Evolutionary conservation across 2,329 filamentous ascomycete species (phyloP), one percentile per base, ranked within the genome.

Genomic region (Pseudocercospora crystallina): DNA sequence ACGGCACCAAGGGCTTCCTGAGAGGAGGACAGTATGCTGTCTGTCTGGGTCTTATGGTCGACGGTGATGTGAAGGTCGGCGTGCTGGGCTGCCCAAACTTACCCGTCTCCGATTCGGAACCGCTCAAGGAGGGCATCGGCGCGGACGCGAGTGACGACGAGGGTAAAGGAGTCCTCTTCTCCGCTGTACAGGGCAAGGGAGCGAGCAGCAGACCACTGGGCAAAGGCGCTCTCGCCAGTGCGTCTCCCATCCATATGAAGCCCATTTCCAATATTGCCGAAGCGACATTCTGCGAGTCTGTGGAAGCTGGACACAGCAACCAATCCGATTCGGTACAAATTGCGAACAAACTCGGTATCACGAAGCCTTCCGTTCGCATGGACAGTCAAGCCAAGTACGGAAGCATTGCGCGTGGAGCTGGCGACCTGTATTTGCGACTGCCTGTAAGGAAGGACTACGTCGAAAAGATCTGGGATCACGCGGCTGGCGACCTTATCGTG

Each of bases 381-480:
- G 94, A 99, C 75, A 95, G 89, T 45, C 94, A 99, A 74, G 92
- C 94, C 63, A 99, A 99, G 74, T 99, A 99, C 73, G 92, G 86
- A 56, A 94, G 89, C 32, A 95, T 99, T 68, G 94, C 94, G 32
- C 81, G 94, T 57, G 94, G 94, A 39, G 90, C 91, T 5, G 94
- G 91, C 43, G 94, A 99, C 67, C 85, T 99, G 59, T 99, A 99
- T 74, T 80, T 99, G 51, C 83, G 95, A 47, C 76, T 99, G 51
- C 94, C 94, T 3, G 86, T 89, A 26, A 87, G 83, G 69, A 87
- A 86, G 62, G 85, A 86, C 47, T 99, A 99, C 75, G 84, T 95
- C 70, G 94, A 99, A 80, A 99, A 99, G 82, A 99, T 99, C 61
- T 99, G 94, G 94, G 94, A 99, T 69, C 94, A 99, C 71, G 94